Percentiles rank a stretch among this genome's conserved stretches.
phyloP scores from a whole-genome alignment of 106 monocot species.

The Gastrodia elata region DNA sequence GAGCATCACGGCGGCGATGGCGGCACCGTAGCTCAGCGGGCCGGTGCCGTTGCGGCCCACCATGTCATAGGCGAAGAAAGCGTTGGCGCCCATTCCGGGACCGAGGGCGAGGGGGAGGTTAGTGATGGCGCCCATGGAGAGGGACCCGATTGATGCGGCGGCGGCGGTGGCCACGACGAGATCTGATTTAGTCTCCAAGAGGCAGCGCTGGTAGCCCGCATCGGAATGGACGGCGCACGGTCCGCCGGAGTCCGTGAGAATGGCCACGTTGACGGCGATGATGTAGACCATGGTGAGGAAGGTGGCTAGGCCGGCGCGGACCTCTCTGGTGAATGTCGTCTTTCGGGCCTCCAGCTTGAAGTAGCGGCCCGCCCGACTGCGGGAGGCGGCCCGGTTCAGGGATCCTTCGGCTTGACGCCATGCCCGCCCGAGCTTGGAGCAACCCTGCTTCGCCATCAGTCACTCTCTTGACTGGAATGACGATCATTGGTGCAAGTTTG shows the following conservation, averaged over 20 bases:
- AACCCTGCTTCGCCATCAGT: neutral
- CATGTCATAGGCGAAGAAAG: conserved; percentile 63
- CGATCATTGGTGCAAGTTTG: no score
- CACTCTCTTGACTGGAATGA: no score
- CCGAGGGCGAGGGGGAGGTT: conserved; percentile 64
- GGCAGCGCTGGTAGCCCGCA: conserved; percentile 27
- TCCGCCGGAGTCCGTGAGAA: conserved; percentile 59
- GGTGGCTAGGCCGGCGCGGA: conserved; percentile 53
- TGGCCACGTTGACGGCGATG: conserved; percentile 61
- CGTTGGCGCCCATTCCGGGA: conserved; percentile 68
- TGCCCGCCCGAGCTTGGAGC: neutral
- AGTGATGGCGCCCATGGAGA: conserved; percentile 51
- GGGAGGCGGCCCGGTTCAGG: conserved; percentile 35
- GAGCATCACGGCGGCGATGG: conserved; percentile 49
- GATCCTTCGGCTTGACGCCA: conserved; percentile 8
- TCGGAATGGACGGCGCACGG: conserved; percentile 20
- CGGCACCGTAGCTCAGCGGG: conserved; percentile 35
- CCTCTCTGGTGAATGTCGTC: conserved; percentile 48
- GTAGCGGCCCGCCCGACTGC: conserved; percentile 22
- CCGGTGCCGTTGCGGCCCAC: conserved; percentile 64
- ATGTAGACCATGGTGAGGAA: conserved; percentile 80
- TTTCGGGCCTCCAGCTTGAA: conserved; percentile 53
- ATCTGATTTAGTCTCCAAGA: conserved; percentile 21
- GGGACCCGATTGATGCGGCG: conserved; percentile 22
- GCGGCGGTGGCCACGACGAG: conserved; percentile 40